Evolutionary conservation across 768 basidiomycete species (phyloP), one percentile per base, ranked within the genome.

Genomic region (Tephrocybe sp.): DNA sequence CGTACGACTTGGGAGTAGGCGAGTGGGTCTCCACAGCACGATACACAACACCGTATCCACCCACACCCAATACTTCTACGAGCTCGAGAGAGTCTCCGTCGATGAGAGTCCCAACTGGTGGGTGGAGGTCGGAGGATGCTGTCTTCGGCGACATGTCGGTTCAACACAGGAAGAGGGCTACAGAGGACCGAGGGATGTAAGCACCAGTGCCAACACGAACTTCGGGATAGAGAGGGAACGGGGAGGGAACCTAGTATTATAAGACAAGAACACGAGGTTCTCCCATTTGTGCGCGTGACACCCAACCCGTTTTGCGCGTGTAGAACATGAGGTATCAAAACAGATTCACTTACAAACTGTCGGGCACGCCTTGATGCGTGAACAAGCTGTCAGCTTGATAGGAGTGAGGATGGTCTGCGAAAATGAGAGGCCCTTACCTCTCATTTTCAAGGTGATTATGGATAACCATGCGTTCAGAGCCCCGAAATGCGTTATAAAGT

Each of bases 31-130:
- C 88, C 52, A 90, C 75, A 26, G 92, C 96, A 54, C 90, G 88
- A 68, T 97, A 97, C 14, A 98, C 96, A 59, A 94, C 86, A 48
- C 96, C 97, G 64, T 97, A 98, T 17, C 95, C 95, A 11, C 96
- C 96, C 36, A 89, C 82, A 30, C 97, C 96, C 40, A 98, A 81
- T 53, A 95, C 79, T 62, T 89, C 83, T 58, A 89, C 80, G 56
- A 98, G 85, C 69, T 94, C 82, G 52, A 98, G 82, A 43, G 82
- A 73, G 59, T 84, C 87, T 54, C 82, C 78, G 77, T 96, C 92
- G 74, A 98, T 90, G 65, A 83, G 70, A 56, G 87, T 86, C 40
- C 94, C 94, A 55, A 89, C 71, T 54, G 79, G 71, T 43, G 84
- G 83, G 52, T 77, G 76, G 56, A 83, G 84, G 61, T 87, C 84